Evolutionary conservation across 176 grass and related monocot species (phyloP), one percentile per base, ranked within the genome.

Genomic region (Bothriochloa decipiens): DNA sequence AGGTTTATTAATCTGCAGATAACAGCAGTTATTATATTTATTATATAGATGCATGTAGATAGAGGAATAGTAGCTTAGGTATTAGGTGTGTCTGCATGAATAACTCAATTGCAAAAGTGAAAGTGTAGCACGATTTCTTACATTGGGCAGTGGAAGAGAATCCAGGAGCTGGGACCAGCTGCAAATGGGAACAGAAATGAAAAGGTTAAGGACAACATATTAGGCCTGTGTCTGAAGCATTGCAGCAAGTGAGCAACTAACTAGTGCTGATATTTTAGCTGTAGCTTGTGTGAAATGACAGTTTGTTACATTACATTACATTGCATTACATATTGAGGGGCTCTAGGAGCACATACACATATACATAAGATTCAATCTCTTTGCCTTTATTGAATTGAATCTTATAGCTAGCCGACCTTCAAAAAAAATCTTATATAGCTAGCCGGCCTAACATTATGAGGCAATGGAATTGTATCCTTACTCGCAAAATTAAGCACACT

Each of bases 141-240:
- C 97, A 89, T 96, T 99, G 67, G 93, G 88, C 72, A 99, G 91
- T 82, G 97, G 91, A 89, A 99, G 91, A 63, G 84, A 86, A 86
- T 96, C 93, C 93, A 96, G 78, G 67, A 96, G 53, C 84, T 94
- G 93, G 79, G 91, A 94, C 93, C 90, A 96, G 84, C 97, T 99
- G 86, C 88, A 88, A 53, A 86, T 84, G 70, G 70, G 45, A 85
- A 74, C 14, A 82, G 74, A 49, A 41, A 69, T 70, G 68, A 68
- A 63, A 71, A 70, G 36, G 61, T 23, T 69, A 35, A 47, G 42
- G 36, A 29, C 43, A 50, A 66, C 6, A 73, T 10, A 62, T 57
- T 39, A 77, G 68, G 62, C 42, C 57, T 73, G 42, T 82, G 43
- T 70, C 68, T 76, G 23, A 74, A 42, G n/a, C 61, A 66, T 18